Evolutionary conservation across 2,329 filamentous ascomycete genomes (phyloP).

Genomic region (Canariomyces notabilis): DNA sequence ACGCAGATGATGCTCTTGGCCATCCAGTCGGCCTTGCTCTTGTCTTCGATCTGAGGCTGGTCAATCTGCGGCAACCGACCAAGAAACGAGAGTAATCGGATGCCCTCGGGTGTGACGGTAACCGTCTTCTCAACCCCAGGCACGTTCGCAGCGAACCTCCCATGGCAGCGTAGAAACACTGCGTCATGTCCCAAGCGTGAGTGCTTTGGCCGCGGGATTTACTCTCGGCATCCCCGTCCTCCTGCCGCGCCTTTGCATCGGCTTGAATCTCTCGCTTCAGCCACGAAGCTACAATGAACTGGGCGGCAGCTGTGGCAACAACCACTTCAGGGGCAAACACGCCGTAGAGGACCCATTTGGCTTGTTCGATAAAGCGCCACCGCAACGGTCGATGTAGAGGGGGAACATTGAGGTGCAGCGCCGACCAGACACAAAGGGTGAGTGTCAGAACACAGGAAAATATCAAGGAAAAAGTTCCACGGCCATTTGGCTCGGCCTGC

Average conservation of each 20-base stretch:
- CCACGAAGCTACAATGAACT: too few species aligned
- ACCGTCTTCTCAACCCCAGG: too few species aligned
- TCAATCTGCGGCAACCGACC: neutral
- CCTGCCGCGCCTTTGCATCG: too few species aligned
- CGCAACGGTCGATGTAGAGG: too few species aligned
- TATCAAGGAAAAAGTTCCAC: neutral
- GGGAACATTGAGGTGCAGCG: constrained; percentile 2
- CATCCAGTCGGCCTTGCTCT: constrained; percentile 13
- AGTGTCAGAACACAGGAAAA: constrained; percentile 1
- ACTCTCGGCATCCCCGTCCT: too few species aligned
- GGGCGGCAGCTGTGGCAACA: too few species aligned
- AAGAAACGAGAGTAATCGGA: neutral
- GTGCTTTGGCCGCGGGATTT: too few species aligned
- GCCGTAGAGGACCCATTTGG: neutral
- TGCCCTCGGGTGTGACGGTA: neutral
- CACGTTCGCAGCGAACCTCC: too few species aligned
- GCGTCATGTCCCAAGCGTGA: too few species aligned
- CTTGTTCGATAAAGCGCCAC: neutral
- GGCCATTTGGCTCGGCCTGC: neutral
- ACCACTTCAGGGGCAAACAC: constrained; percentile 1
- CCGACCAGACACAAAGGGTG: constrained; percentile 1
- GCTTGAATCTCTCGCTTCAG: too few species aligned
- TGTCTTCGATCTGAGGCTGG: constrained; percentile 2
- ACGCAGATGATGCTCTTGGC: constrained; percentile 7
- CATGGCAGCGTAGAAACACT: too few species aligned